Conservation (phyloP, 768 basidiomycete genomes). For the Porphyrellus cyaneotinctus region DNA sequence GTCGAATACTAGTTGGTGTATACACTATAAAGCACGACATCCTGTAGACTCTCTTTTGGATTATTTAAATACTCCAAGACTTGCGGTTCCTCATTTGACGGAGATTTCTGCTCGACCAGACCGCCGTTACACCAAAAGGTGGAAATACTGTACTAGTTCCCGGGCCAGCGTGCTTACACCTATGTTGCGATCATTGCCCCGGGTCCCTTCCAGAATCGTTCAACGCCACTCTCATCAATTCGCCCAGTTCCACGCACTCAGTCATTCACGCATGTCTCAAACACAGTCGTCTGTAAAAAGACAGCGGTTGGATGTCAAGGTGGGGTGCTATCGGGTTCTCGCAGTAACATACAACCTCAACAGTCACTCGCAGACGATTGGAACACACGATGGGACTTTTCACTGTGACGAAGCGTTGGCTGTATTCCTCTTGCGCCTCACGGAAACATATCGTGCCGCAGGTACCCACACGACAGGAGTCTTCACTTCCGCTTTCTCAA, state of each 20-base stretch:
- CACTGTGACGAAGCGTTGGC: constrained; percentile 98
- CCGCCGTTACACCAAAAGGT: too few relatives aligned
- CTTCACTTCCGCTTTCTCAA: constrained; percentile 2
- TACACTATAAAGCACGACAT: constrained; percentile 20
- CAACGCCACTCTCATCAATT: not conserved
- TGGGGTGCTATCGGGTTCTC: constrained; percentile 13
- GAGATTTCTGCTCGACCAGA: too few relatives aligned
- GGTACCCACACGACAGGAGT: constrained; percentile 39
- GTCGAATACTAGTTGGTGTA: constrained; percentile 22
- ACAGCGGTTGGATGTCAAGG: constrained; percentile 43
- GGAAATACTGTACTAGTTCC: too few relatives aligned
- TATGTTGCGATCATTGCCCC: constrained; percentile 1
- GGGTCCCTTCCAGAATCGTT: not conserved
- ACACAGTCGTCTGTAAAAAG: constrained; percentile 35
- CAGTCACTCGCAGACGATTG: constrained; percentile 57
- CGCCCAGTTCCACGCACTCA: not conserved
- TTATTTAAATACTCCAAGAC: not conserved
- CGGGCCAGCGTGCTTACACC: too few relatives aligned
- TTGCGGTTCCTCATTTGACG: too few relatives aligned
- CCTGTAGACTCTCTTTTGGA: constrained; percentile 12
- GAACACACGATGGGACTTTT: constrained; percentile 93
- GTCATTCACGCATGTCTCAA: constrained; percentile 17
- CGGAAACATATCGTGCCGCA: constrained; percentile 68
- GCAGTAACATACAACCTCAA: not conserved
- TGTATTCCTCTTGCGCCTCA: constrained; percentile 81